Percentiles rank a stretch among this genome's conserved stretches.
Conservation (phyloP, 208 protist species). For the Phytomonas sp. region DNA sequence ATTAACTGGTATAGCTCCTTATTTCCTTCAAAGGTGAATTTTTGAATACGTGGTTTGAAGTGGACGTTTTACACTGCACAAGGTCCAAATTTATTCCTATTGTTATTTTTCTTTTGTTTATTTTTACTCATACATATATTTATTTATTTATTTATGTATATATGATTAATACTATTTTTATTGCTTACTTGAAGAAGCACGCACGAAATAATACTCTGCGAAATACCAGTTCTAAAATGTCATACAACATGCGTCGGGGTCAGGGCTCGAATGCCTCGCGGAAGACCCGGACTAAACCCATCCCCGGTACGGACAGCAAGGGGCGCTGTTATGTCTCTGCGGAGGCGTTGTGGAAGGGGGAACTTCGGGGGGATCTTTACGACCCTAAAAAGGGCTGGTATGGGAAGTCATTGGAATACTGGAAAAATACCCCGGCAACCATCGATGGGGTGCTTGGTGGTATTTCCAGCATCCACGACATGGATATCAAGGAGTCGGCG, state of each 20-base stretch:
- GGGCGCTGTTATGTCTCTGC: slow-evolving; percentile 42
- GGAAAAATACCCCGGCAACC: slow-evolving; percentile 73
- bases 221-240: background rate
- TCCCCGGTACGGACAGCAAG: slow-evolving; percentile 56
- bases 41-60: slow-evolving; percentile 2
- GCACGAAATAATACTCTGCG: background rate
- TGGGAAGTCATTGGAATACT: slow-evolving; percentile 84
- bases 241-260: background rate
- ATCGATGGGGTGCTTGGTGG: slow-evolving; percentile 88
- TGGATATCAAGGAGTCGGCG: slow-evolving; percentile 55
- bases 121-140: slow-evolving; percentile 9
- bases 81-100: background rate
- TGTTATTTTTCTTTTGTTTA: slow-evolving; percentile 13
- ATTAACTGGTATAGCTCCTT: background rate
- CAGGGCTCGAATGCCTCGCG: background rate
- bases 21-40: background rate
- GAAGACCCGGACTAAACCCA: slow-evolving; percentile 10
- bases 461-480: slow-evolving; percentile 65
- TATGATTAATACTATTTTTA: background rate
- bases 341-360: slow-evolving; percentile 63
- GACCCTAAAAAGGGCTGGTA: slow-evolving; percentile 76
- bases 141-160: background rate
- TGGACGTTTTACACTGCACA: slow-evolving; percentile 6
- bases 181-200: background rate
- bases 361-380: slow-evolving; percentile 69